Base-by-base conservation (phyloP, 169 alveolate genomes). In the Plasmodium falciparum region DNA sequence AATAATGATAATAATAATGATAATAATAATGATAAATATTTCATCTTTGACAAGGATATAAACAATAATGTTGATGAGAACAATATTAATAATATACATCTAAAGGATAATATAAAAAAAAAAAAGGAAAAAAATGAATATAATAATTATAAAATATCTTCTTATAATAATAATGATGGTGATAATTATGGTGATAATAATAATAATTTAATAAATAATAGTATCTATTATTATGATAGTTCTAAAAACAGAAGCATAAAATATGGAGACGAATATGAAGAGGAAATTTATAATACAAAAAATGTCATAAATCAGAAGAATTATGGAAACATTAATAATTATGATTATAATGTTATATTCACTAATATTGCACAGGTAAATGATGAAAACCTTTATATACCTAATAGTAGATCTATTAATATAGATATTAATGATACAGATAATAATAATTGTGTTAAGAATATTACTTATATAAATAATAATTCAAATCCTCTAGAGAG, bases 391-490 rank as follows among this genome's bases (percentile, higher is more conserved):
- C 5, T 65, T 3, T 65, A 65, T 39, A 22, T 22, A 8, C 11
- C 8, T 63, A n/a, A 8, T 13, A 20, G 29, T 63, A 33, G 9
- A 26, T 67, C 15, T 67, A 29, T 26, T 9, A 13, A 33, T 67
- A 33, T 15, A 69, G 15, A 39, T 20, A 69, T 17, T 9, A 20
- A 24, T 12, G 71, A 20, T 26, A 62, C 22, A 4, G 15, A 26
- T 17, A 47, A 13, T 17, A 43, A n/a, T n/a, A 39, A n/a, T 15
- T 69, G 58, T 45, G 33, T 69, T 45, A 45, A 69, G 22, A 69
- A 69, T 24, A 6, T 69, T 69, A 69, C 9, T 69, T 47, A 39
- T 26, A n/a, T 39, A 17, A 78, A 66, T 6, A 22, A 47, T n/a
- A n/a, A 66, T 24, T 6, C 54, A 9, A 78, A 66, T 13, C 20